Evolutionary conservation across 805 yeast genomes (phyloP).

Genomic region (Candida pini): DNA sequence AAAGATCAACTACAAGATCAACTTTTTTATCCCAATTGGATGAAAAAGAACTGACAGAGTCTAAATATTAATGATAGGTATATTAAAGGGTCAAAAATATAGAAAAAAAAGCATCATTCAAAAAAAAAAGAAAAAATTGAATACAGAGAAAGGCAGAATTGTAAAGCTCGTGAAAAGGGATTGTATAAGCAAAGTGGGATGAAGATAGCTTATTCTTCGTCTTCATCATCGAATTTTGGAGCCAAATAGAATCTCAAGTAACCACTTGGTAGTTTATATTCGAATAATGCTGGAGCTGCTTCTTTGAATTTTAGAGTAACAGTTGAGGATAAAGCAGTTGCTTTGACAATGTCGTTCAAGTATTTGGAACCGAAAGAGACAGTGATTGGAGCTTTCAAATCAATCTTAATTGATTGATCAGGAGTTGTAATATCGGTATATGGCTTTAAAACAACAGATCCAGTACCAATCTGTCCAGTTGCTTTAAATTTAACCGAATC

Average conservation of each 20-base stretch:
- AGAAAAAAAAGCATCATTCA: not conserved
- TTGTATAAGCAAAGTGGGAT: constrained; percentile 1
- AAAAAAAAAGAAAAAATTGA: not conserved
- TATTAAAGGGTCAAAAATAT: no score
- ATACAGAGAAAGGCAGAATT: not conserved
- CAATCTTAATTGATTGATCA: constrained; percentile 67
- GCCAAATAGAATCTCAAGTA: constrained; percentile 94
- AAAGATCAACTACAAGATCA: constrained; percentile 48
- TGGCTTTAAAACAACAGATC: constrained; percentile 82
- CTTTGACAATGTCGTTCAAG: constrained; percentile 86
- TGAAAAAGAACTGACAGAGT: constrained; percentile 16
- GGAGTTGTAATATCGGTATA: constrained; percentile 75
- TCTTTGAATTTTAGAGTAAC: constrained; percentile 85
- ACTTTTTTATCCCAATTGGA: constrained; percentile 39
- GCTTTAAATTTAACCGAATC: constrained; percentile 86
- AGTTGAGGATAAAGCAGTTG: constrained; percentile 67
- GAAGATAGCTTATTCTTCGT: constrained; percentile 28
- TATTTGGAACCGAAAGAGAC: constrained; percentile 90
- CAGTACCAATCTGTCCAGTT: constrained; percentile 89
- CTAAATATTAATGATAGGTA: constrained; percentile 18
- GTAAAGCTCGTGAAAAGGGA: constrained; percentile 1
- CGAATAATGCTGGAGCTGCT: constrained; percentile 90
- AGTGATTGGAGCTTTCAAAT: constrained; percentile 80
- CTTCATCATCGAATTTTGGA: constrained; percentile 95
- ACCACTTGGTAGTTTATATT: constrained; percentile 87